phyloP scores from a whole-genome alignment of 2,329 filamentous ascomycete genomes.

The Rutstroemia sp. region DNA sequence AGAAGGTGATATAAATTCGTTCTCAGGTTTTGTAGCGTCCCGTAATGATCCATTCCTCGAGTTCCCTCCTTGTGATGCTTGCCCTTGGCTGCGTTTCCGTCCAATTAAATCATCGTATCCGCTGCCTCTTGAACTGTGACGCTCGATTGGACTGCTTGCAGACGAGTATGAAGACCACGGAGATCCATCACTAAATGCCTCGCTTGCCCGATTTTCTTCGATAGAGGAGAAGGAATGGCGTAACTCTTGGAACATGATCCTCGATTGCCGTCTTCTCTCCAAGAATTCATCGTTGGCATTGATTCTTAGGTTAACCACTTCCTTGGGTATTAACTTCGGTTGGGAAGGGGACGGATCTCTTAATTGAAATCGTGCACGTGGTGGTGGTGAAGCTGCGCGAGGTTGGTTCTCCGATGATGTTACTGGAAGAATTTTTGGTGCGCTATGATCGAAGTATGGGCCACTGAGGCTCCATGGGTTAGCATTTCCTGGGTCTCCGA shows the following conservation, averaged over 20 bases:
- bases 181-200: conserved; percentile 11
- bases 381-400: conserved; percentile 2
- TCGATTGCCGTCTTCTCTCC: conserved; percentile 20
- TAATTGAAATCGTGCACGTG: conserved; percentile 6
- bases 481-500: neutral
- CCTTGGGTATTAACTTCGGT: conserved; percentile 19
- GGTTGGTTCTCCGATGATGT: conserved; percentile 2
- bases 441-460: conserved; percentile 7
- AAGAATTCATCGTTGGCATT: conserved; percentile 25
- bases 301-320: conserved; percentile 19
- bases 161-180: conserved; percentile 7
- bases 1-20: neutral
- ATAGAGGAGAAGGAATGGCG: conserved; percentile 19
- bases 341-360: conserved; percentile 16
- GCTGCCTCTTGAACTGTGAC: conserved; percentile 19
- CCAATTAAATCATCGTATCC: conserved; percentile 21
- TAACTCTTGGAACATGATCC: conserved; percentile 22
- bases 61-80: conserved; percentile 10
- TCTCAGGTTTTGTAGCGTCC: conserved; percentile 2
- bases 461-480: conserved; percentile 7
- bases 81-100: conserved; percentile 22
- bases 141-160: conserved; percentile 17
- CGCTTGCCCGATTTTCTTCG: conserved; percentile 16
- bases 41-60: conserved; percentile 7
- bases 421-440: conserved; percentile 13